Evolutionary conservation across 2,329 filamentous ascomycete genomes (phyloP).

Genomic region (Alternaria incomplexa): DNA sequence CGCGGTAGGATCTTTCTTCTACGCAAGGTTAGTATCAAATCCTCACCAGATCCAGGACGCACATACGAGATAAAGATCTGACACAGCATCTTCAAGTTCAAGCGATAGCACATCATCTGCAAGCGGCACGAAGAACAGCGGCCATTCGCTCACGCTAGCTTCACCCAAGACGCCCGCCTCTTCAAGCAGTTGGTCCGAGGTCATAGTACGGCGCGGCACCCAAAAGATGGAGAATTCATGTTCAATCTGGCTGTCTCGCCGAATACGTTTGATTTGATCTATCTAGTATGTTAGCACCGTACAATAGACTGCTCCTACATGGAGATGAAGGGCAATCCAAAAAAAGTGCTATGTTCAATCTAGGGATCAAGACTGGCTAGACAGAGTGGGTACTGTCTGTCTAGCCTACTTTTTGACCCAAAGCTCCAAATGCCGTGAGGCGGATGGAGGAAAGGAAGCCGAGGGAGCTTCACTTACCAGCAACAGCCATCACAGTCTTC

Average conservation of each 20-base stretch:
- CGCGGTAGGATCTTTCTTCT: conserved; percentile 88
- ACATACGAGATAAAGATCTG: conserved; percentile 79
- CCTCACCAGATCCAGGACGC: background rate
- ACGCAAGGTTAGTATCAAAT: conserved; percentile 27
- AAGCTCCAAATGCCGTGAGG: conserved; percentile 22
- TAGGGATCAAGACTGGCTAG: conserved; percentile 64
- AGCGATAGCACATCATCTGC: conserved; percentile 91
- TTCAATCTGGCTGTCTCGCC: conserved; percentile 83
- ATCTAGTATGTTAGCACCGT: conserved; percentile 56
- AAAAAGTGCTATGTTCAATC: conserved; percentile 48
- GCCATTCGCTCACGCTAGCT: conserved; percentile 84
- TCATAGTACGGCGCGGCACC: conserved; percentile 88
- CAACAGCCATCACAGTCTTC: conserved; percentile 81
- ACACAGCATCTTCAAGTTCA: conserved; percentile 85
- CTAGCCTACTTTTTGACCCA: conserved; percentile 67
- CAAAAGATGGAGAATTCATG: conserved; percentile 98
- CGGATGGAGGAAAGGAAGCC: conserved; percentile 5
- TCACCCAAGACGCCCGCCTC: conserved; percentile 93
- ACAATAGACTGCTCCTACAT: conserved; percentile 35
- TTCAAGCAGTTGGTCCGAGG: conserved; percentile 90
- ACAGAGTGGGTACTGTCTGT: conserved; percentile 61
- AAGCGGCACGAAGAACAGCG: conserved; percentile 87
- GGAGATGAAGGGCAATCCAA: conserved; percentile 32
- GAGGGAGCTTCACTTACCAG: conserved; percentile 66
- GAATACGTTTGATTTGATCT: conserved; percentile 92